Percentiles rank a stretch among this genome's conserved stretches.
These are phyloP conservation scores for Cruciata laevipes DNA, from an alignment of 257 asterid genomes.

Conservation along the genomic window DNA sequence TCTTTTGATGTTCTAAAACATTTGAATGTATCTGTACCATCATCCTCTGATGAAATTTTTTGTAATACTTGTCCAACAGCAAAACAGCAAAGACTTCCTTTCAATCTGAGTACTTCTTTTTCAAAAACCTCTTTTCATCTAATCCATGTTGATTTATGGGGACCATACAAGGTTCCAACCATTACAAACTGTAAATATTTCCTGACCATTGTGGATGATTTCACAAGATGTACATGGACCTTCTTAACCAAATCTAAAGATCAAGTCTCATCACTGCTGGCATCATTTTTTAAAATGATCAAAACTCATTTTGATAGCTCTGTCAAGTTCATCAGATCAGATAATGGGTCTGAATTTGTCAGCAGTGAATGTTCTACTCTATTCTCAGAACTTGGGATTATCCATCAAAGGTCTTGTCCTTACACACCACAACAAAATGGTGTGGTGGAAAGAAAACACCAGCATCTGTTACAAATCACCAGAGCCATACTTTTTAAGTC, in stretches of 20 bases:
- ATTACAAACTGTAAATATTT: background rate
- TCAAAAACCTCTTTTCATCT: background rate
- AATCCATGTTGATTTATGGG: background rate
- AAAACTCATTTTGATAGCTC: no score
- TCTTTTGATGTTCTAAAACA: background rate
- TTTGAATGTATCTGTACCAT: background rate
- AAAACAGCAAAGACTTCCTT: background rate
- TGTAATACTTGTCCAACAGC: no score
- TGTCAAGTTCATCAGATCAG: no score
- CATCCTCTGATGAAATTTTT: background rate
- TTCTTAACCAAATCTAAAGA: background rate
- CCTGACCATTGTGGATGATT: background rate
- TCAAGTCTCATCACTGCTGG: background rate
- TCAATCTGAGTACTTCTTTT: background rate
- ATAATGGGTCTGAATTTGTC: background rate
- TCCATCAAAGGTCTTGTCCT: background rate
- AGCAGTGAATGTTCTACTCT: background rate
- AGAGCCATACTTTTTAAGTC: background rate
- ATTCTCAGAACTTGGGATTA: background rate
- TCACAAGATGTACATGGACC: background rate
- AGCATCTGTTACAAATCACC: background rate
- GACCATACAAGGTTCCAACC: background rate
- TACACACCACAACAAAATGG: background rate
- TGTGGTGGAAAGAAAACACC: background rate
- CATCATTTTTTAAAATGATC: no score